These are phyloP conservation scores for Ophiocordyceps polyrhachis-furcata DNA, from an alignment of 2,329 filamentous ascomycete genomes.

Conservation along the genomic window DNA sequence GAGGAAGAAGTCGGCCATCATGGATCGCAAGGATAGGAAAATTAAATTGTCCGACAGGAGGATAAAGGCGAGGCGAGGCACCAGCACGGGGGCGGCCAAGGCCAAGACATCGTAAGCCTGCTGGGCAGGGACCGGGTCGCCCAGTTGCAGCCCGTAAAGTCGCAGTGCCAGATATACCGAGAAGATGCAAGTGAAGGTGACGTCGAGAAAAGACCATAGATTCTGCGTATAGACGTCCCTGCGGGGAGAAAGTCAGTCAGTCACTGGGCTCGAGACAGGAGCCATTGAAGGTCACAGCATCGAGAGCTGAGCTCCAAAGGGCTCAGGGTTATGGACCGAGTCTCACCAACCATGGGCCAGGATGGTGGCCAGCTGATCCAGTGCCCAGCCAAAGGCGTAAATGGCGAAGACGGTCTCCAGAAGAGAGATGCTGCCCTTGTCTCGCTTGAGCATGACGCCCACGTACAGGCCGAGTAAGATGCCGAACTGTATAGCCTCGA, in stretches of 20 bases:
- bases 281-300: background rate
- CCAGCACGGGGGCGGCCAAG: constrained; percentile 57
- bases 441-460: constrained; percentile 50
- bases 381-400: constrained; percentile 60
- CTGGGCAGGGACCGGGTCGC: constrained; percentile 29
- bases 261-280: background rate
- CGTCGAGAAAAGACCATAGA: constrained; percentile 73
- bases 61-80: constrained; percentile 68
- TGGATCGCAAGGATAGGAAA: constrained; percentile 61
- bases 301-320: background rate
- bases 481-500: constrained; percentile 59
- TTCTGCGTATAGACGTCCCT: constrained; percentile 77
- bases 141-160: constrained; percentile 39
- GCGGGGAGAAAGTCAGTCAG: background rate
- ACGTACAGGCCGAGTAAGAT: constrained; percentile 52
- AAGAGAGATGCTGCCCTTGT: constrained; percentile 33
- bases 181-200: constrained; percentile 59
- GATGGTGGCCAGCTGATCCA: constrained; percentile 62
- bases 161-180: constrained; percentile 48
- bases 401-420: constrained; percentile 51
- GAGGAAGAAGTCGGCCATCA: constrained; percentile 74
- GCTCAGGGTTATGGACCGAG: too few relatives aligned
- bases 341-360: constrained; percentile 49
- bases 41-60: constrained; percentile 69
- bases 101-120: constrained; percentile 65